Evolutionary conservation across 306 rosid genomes (phyloP), one percentile per base, ranked within the genome.

Genomic region (Cyamopsis tetragonoloba): DNA sequence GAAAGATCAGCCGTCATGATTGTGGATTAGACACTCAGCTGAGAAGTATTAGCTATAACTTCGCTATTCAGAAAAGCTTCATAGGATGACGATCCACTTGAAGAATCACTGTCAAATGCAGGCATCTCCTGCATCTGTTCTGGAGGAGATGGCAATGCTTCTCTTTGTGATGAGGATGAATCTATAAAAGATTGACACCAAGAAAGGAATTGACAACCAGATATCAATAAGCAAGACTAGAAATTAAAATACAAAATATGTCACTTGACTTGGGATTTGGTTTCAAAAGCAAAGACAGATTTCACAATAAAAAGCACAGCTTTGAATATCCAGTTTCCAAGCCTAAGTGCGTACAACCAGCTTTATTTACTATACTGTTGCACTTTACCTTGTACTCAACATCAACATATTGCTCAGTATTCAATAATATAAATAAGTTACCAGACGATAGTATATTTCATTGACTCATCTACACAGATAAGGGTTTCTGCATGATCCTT

Each of bases 91-190:
- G 96, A 83, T 60, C 81, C 96, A 30, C 91, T 82, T 3, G 99
- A 90, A 44, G 92, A 83, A 78, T 95, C 97, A 55, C 96, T 95
- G 50, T 85, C 92, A 23, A 51, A 84, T 56, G 64, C 41, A 63
- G 75, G 61, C 37, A 68, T 27, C 4, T 32, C 46, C 19, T 78
- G 91, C 4, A 17, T 28, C 19, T 78, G 91, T 68, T 80, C 66
- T 4, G 96, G 90, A 41, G 96, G 77, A 2, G 84, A 34, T 24
- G 98, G 86, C 35, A 73, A 82, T 24, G 86, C 75, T 50, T 84
- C 96, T 48, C 46, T 79, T 30, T 62, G 84, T 56, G 78, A 77
- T 5, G 89, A 75, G 60, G 95, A 26, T 1, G 91, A 73, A 74
- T 83, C 97, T 93, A 85, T 41, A 43, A 74, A 39, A 65, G 32